A percentile compares a stretch with the other conserved stretches of the same genome.
phyloP scores from a whole-genome alignment of 148 eudicot genomes.

The Fagopyrum tataricum region DNA sequence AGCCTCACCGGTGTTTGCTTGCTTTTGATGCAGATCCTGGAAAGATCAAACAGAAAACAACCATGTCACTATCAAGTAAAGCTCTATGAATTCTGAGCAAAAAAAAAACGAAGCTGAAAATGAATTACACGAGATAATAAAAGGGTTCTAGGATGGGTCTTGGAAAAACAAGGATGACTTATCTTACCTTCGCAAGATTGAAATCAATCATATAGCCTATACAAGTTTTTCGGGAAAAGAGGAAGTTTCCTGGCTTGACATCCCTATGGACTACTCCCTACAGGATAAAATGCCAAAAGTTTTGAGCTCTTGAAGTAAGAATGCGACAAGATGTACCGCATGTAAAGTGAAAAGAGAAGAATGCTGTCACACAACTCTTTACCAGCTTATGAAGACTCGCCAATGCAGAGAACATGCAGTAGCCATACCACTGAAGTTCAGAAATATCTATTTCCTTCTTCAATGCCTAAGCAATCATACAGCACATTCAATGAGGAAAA shows the following conservation, averaged over 20 bases:
- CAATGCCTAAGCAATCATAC: slow-evolving; percentile 38
- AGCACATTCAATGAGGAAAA: not conserved
- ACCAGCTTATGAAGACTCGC: slow-evolving; percentile 86
- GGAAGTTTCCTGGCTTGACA: slow-evolving; percentile 96
- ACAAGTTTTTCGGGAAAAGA: slow-evolving; percentile 54
- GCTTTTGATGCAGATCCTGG: slow-evolving; percentile 73
- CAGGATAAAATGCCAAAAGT: slow-evolving; percentile 1
- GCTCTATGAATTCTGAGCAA: not conserved
- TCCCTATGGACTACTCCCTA: slow-evolving; percentile 95
- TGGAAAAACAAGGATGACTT: not conserved
- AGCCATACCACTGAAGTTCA: slow-evolving; percentile 86
- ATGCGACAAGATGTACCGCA: not conserved
- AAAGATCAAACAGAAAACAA: slow-evolving; percentile 1
- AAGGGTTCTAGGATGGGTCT: not conserved
- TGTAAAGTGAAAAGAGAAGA: not conserved
- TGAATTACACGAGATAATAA: slow-evolving; percentile 6
- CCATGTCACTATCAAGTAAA: not conserved
- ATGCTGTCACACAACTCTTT: not conserved
- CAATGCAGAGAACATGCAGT: slow-evolving; percentile 88
- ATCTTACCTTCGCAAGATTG: slow-evolving; percentile 77
- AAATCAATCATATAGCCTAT: slow-evolving; percentile 86
- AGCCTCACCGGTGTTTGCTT: slow-evolving; percentile 41
- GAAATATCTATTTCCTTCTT: slow-evolving; percentile 54
- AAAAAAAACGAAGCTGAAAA: not conserved
- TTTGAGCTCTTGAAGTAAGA: not conserved